Base-by-base conservation (phyloP, 306 rosid species). In the Rosa rugosa region DNA sequence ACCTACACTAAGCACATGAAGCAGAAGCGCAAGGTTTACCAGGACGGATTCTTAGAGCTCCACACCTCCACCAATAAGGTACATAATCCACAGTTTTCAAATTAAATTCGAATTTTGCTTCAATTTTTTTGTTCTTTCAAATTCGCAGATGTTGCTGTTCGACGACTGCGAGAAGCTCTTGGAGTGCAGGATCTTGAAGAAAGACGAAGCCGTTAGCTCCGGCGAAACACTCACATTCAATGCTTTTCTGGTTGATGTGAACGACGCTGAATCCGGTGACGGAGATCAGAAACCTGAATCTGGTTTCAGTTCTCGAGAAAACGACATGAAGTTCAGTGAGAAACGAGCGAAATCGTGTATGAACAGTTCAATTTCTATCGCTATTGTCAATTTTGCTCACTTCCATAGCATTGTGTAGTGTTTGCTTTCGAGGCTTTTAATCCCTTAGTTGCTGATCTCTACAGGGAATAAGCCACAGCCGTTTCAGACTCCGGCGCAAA, bases 21-120 rank as follows among this genome's bases (percentile, higher is more conserved):
- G 72, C 94, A 88, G 91, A 95, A 92, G 89, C 94, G 92, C 79
- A 91, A 90, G 83, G 91, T 87, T 50, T 90, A 88, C 79, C 93
- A 86, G 80, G 98, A 95, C 64, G 97, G 98, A 53, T 88, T 87
- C 85, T 85, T 92, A 54, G 86, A 83, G 36, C 87, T 86, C 85
- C 79, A 90, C 76, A 50, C 54, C 80, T 77, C 96, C 66, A 83
- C 72, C 79, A 76, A 82, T 83, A 95, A 95, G 99, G 99, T 92
- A 59, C 75, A 6, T 3, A 13, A n/a, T 5, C 25, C 6, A 18
- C 63, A 44, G 1, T 69, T 9, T 53, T 46, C n/a, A 31, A n/a
- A 42, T 65, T 13, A 9, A 40, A 53, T 17, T 23, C 7, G 49
- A 34, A 16, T 69, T 69, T 18, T 0, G 11, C 63, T 25, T 54